A percentile compares a stretch with the other conserved stretches of the same genome.
Evolutionary conservation across 352 stramenopile species (phyloP).

Genomic region (Phytopythium oedochilum): DNA sequence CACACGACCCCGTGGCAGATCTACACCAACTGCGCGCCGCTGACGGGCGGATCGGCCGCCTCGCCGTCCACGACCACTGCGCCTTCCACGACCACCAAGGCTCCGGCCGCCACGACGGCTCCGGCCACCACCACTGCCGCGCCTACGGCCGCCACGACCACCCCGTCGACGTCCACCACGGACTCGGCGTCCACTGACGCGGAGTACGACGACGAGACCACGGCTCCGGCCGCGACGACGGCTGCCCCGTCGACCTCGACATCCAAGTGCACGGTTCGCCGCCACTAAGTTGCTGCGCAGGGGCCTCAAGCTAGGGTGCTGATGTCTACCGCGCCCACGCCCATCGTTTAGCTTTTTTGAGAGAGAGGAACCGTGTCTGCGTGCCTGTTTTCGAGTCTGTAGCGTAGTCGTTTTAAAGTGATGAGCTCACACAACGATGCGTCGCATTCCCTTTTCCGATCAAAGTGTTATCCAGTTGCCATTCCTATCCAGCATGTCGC

Average conservation of each 20-base stretch:
- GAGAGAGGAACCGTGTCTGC: background rate
- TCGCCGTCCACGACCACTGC: background rate
- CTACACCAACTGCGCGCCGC: slow-evolving; percentile 27
- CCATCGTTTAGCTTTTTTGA: background rate
- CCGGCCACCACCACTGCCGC: slow-evolving; percentile 8
- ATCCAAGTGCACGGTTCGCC: slow-evolving; percentile 4
- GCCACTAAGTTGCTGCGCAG: slow-evolving; percentile 1
- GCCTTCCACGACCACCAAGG: background rate
- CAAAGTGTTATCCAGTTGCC: too few species aligned
- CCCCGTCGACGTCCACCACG: background rate
- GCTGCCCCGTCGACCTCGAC: background rate
- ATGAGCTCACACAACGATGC: background rate
- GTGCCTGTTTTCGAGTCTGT: background rate
- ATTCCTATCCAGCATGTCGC: too few species aligned
- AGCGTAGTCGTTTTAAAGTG: background rate
- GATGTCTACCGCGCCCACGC: background rate
- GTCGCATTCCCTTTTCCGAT: background rate
- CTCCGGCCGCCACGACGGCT: background rate
- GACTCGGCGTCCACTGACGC: background rate
- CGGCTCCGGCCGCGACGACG: background rate
- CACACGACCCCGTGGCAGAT: slow-evolving; percentile 24
- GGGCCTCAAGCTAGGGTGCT: too few species aligned
- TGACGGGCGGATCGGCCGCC: background rate
- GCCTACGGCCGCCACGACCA: background rate
- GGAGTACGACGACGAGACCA: background rate